These are phyloP conservation scores for Theobroma cacao DNA, from an alignment of 345 rosid genomes.

Conservation along the genomic window DNA sequence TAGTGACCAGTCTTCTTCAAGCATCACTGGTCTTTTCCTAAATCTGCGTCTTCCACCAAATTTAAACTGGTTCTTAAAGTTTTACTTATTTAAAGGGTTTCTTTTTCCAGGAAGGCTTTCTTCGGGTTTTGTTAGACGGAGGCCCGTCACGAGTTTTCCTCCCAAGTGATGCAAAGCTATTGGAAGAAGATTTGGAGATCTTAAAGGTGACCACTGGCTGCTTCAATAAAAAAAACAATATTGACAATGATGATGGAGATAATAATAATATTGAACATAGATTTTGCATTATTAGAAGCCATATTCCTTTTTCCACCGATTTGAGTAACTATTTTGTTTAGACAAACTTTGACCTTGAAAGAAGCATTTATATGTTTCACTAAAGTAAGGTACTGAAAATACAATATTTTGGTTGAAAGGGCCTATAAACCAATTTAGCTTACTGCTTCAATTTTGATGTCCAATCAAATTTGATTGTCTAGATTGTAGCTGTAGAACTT, in stretches of 20 bases:
- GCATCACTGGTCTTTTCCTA: conserved; percentile 77
- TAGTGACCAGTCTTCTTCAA: conserved; percentile 93
- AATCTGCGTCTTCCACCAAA: conserved; percentile 11
- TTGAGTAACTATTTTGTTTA: not conserved
- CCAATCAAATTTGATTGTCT: not conserved
- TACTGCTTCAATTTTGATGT: not conserved
- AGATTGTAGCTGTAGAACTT: not conserved
- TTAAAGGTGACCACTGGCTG: conserved; percentile 64
- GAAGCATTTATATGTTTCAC: conserved; percentile 3
- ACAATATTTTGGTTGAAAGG: not conserved
- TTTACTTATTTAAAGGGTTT: conserved; percentile 9
- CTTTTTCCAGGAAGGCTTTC: conserved; percentile 71
- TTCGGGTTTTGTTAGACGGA: conserved; percentile 87
- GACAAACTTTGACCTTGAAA: not conserved
- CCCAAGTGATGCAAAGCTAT: conserved; percentile 66
- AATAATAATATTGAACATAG: not conserved
- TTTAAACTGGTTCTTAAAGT: conserved; percentile 8
- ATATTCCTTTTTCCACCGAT: not conserved
- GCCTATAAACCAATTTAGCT: not conserved
- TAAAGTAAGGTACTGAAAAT: not conserved
- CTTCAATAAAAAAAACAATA: not conserved
- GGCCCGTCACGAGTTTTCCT: conserved; percentile 70
- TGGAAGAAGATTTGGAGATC: conserved; percentile 85
- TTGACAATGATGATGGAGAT: not conserved
- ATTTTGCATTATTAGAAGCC: not conserved